phyloP scores from a whole-genome alignment of 2,329 filamentous ascomycete species.

The Cladosporium sp. region DNA sequence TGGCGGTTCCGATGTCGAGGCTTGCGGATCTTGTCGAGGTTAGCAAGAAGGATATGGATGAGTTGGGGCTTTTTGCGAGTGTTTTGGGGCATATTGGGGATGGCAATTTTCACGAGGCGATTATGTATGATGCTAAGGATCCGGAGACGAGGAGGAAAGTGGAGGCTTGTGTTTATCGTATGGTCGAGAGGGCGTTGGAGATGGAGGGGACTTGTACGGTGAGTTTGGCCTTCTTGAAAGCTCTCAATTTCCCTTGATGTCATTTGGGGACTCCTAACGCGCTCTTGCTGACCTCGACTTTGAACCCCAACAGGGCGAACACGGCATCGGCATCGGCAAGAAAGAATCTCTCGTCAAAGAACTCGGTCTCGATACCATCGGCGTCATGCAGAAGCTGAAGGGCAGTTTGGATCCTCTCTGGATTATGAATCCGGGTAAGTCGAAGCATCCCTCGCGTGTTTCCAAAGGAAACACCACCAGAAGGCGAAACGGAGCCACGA shows the following conservation, averaged over 20 bases:
- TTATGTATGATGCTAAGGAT: slow-evolving; percentile 74
- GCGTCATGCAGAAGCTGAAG: slow-evolving; percentile 81
- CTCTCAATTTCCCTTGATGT: no score
- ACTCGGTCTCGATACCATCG: slow-evolving; percentile 72
- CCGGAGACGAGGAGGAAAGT: slow-evolving; percentile 68
- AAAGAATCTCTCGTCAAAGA: slow-evolving; percentile 75
- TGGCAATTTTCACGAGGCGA: slow-evolving; percentile 90
- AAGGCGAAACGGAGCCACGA: not conserved
- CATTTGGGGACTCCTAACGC: not conserved
- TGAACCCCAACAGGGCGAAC: slow-evolving; percentile 61
- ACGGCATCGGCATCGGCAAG: slow-evolving; percentile 81
- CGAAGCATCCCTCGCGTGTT: no score
- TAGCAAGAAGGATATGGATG: slow-evolving; percentile 84
- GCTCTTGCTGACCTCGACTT: slow-evolving; percentile 19
- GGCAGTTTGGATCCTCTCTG: slow-evolving; percentile 75
- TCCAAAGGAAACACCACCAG: not conserved
- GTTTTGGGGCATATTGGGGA: slow-evolving; percentile 89
- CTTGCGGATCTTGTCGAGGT: slow-evolving; percentile 66
- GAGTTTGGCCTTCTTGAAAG: slow-evolving; percentile 1
- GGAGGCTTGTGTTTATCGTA: slow-evolving; percentile 76
- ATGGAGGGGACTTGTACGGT: slow-evolving; percentile 88
- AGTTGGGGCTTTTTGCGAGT: slow-evolving; percentile 78
- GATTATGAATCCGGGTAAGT: slow-evolving; percentile 90
- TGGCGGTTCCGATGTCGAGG: slow-evolving; percentile 56
- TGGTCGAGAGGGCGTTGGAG: slow-evolving; percentile 83